phyloP scores from a whole-genome alignment of 1,284 basidiomycete genomes.

The Sanghuangporus weigelae region DNA sequence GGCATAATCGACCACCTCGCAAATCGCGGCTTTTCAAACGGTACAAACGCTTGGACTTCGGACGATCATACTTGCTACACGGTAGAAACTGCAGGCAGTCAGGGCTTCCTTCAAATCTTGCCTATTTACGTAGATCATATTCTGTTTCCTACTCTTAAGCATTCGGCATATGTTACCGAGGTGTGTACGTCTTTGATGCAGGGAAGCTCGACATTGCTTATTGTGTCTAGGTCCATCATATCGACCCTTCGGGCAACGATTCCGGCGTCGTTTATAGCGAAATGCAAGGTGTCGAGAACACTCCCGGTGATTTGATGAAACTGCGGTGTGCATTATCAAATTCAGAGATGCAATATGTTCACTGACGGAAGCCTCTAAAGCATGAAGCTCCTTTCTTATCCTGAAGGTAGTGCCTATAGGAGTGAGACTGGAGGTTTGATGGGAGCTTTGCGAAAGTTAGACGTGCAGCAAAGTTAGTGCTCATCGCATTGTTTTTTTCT shows the following conservation, averaged over 20 bases:
- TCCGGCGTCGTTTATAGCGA: slow-evolving; percentile 97
- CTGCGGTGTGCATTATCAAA: slow-evolving; percentile 50
- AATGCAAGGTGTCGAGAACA: slow-evolving; percentile 98
- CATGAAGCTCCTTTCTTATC: slow-evolving; percentile 77
- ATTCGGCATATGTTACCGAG: slow-evolving; percentile 90
- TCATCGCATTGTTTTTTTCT: neutral
- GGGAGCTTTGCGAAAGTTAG: slow-evolving; percentile 83
- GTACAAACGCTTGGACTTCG: slow-evolving; percentile 86
- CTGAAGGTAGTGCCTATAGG: slow-evolving; percentile 81
- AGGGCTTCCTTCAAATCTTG: slow-evolving; percentile 92
- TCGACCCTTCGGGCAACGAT: slow-evolving; percentile 87
- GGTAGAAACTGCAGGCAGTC: slow-evolving; percentile 93
- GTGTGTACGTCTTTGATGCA: slow-evolving; percentile 32
- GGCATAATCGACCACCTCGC: slow-evolving; percentile 97
- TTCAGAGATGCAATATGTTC: neutral
- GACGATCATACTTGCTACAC: slow-evolving; percentile 93
- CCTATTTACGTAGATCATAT: slow-evolving; percentile 98
- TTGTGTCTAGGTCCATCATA: slow-evolving; percentile 73
- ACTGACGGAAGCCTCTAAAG: slow-evolving; percentile 34
- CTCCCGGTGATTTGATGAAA: slow-evolving; percentile 85
- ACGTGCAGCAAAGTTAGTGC: slow-evolving; percentile 81
- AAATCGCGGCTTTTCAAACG: slow-evolving; percentile 92
- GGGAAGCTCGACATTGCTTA: slow-evolving; percentile 17
- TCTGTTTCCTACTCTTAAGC: slow-evolving; percentile 91
- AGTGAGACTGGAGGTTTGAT: slow-evolving; percentile 97